Conservation (phyloP, 306 rosid species). For the Rosa persica region DNA sequence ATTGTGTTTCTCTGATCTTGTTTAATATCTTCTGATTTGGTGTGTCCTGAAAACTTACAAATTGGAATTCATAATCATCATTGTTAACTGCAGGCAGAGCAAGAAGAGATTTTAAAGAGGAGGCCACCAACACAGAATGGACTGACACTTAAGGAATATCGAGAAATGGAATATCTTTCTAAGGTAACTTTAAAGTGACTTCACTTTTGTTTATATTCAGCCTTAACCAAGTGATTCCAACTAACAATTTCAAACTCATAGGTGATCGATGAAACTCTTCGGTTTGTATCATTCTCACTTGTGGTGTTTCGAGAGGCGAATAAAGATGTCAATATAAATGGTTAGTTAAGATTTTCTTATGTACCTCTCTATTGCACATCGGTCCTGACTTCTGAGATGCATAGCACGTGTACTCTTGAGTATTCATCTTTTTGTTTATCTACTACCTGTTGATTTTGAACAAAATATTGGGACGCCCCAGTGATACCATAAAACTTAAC, state of each 20-base stretch:
- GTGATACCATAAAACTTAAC: conserved; percentile 17
- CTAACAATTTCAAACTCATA: conserved; percentile 14
- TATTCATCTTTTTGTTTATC: background rate
- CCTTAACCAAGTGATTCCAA: background rate
- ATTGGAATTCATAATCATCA: background rate
- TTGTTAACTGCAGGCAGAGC: conserved; percentile 56
- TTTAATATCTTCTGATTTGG: background rate
- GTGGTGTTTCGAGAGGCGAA: conserved; percentile 83
- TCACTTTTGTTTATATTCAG: conserved; percentile 2
- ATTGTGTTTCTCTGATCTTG: background rate
- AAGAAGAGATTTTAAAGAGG: conserved; percentile 56
- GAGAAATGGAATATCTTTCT: conserved; percentile 76
- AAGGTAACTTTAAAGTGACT: conserved; percentile 44
- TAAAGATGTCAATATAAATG: conserved; percentile 56
- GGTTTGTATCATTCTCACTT: conserved; percentile 72
- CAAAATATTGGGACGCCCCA: background rate
- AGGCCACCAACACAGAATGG: conserved; percentile 66
- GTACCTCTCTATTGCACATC: background rate
- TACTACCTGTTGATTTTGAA: background rate
- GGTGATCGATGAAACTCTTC: conserved; percentile 92
- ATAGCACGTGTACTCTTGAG: background rate
- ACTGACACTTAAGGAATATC: conserved; percentile 61
- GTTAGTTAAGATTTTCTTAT: conserved; percentile 34
- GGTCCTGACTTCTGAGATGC: background rate
- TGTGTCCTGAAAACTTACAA: conserved; percentile 23